A percentile compares a stretch with the other conserved stretches of the same genome.
phyloP scores from a whole-genome alignment of 2,329 filamentous ascomycete genomes.

The Aspergillus awamori region DNA sequence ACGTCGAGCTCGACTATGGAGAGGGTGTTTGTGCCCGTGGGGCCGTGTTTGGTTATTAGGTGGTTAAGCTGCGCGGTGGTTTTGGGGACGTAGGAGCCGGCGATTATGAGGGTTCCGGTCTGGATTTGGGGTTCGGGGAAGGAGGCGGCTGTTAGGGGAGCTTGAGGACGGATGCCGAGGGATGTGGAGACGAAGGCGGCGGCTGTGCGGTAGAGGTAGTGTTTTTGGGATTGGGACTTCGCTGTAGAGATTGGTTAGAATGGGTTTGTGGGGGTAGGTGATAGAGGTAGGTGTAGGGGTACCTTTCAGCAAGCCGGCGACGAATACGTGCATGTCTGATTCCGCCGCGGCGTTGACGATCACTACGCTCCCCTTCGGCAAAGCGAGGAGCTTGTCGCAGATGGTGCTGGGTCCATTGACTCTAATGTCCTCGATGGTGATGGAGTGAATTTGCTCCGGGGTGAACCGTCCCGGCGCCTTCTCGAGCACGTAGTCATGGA shows the following conservation, averaged over 20 bases:
- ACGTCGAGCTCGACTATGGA: constrained; percentile 55
- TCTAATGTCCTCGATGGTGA: constrained; percentile 55
- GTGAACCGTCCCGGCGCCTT: constrained; percentile 53
- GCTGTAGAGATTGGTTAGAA: background rate
- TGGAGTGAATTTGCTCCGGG: constrained; percentile 44
- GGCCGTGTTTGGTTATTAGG: constrained; percentile 44
- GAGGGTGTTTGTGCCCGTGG: constrained; percentile 38
- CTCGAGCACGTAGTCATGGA: constrained; percentile 58
- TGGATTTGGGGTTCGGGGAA: constrained; percentile 28
- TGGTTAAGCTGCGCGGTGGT: constrained; percentile 58
- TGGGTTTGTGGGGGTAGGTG: background rate
- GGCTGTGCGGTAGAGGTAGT: constrained; percentile 51
- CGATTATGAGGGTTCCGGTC: constrained; percentile 57
- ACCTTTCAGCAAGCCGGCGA: constrained; percentile 52
- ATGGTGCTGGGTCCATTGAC: constrained; percentile 49
- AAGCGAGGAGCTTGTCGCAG: constrained; percentile 42
- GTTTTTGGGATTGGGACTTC: constrained; percentile 31
- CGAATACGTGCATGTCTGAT: constrained; percentile 59
- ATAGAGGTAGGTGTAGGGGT: constrained; percentile 3
- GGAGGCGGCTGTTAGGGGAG: constrained; percentile 54
- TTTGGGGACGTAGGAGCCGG: constrained; percentile 62
- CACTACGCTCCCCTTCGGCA: constrained; percentile 47
- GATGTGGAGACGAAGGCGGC: constrained; percentile 54
- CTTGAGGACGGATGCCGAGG: constrained; percentile 56
- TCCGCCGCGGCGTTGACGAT: constrained; percentile 59